Base-by-base conservation (phyloP, 768 basidiomycete species). In the Favolaschia claudopus region DNA sequence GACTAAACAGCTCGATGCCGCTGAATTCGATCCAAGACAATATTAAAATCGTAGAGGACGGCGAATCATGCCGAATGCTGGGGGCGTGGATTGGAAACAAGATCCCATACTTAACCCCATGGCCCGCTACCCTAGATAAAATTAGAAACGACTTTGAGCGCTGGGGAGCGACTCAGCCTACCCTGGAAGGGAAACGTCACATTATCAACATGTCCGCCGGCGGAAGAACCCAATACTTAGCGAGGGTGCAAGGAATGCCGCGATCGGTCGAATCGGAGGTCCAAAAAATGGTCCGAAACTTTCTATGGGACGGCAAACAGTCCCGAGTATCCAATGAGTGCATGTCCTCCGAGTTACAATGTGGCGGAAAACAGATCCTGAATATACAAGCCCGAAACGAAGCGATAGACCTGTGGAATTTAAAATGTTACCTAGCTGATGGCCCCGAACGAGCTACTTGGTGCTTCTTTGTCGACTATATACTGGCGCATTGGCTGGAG, bases 161-260 rank as follows among this genome's bases (percentile, higher is more conserved):
- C 24, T 44, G 43, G 43, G 25, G 27, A 50, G 32, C 28, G 31
- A 9, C 27, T 2, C 8, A 55, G n/a, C 66, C 63, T 0, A 68
- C 66, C 0, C 42, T 65, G 3, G 22, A 50, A 27, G 66, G 67
- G 0, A 47, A 46, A 19, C 14, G 49, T 2, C 53, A 67, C n/a
- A 60, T 69, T 3, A 34, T 64, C 0, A 62, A 70, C 28, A 64
- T 67, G 58, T 29, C 57, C 0, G 53, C 65, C 0, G 68, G 63
- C 0, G 65, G 65, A 0, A 63, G 49, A 53, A 67, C 70, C 2
- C 72, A 72, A 56, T 72, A 62, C 55, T 44, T 68, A 1, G 58
- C 69, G 0, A 52, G 47, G 27, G 64, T 64, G 0, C 69, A 70
- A 46, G 67, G 70, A 8, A 72, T 72, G 70, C 70, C 70, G 40